Conservation (phyloP, 352 stramenopile genomes). For the Phytophthora multivora region DNA sequence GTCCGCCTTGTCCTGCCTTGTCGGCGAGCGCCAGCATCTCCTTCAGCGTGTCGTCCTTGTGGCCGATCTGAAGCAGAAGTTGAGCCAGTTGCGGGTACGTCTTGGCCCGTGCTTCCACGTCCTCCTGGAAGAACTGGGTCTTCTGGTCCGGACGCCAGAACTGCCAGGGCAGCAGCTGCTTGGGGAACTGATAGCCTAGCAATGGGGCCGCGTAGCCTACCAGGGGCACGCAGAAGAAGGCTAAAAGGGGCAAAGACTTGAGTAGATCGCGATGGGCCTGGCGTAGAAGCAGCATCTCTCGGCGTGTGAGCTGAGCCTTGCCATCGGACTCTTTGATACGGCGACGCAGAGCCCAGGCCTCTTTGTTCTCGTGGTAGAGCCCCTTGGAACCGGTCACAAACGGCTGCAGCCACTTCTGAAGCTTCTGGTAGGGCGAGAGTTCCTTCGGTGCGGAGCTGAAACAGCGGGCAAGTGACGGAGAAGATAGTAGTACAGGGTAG, state of each 20-base stretch:
- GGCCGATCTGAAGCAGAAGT: conserved; percentile 67
- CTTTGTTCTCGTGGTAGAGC: conserved; percentile 77
- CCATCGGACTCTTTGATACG: conserved; percentile 52
- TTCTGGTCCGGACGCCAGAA: conserved; percentile 87
- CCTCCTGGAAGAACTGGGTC: conserved; percentile 80
- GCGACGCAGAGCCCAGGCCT: conserved; percentile 72
- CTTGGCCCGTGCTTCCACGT: conserved; percentile 50
- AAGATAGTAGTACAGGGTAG: neutral
- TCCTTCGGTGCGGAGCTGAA: conserved; percentile 44
- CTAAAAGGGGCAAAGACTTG: conserved; percentile 80
- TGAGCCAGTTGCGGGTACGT: conserved; percentile 69
- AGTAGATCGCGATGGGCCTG: conserved; percentile 83
- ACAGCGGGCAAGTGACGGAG: neutral
- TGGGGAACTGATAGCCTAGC: conserved; percentile 85
- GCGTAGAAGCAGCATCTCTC: conserved; percentile 83
- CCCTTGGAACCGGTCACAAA: conserved; percentile 76
- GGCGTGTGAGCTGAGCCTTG: conserved; percentile 46
- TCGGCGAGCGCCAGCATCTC: conserved; percentile 48
- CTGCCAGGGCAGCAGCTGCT: conserved; percentile 84
- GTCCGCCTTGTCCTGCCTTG: conserved; percentile 11
- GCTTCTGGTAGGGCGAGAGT: conserved; percentile 72
- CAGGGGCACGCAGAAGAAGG: conserved; percentile 75
- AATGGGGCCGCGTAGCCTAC: conserved; percentile 77
- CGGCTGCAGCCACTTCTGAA: conserved; percentile 83
- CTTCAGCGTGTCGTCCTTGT: conserved; percentile 54